Evolutionary conservation across 495 filamentous ascomycete genomes (phyloP).

Genomic region (Penicillium mononematosum): DNA sequence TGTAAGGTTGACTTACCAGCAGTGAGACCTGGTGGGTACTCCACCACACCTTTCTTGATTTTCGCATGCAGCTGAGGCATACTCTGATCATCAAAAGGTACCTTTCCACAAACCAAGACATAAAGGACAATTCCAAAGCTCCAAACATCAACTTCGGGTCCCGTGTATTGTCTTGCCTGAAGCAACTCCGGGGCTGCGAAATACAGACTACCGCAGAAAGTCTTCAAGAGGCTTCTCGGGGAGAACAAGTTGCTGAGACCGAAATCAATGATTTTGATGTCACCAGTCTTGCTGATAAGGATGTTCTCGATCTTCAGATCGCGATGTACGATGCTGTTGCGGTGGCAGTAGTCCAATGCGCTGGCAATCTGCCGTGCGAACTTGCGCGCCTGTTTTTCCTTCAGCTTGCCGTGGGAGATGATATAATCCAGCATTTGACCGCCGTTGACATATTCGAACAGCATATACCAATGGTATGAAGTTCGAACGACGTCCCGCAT

Average conservation of each 20-base stretch:
- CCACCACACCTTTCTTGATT: constrained; percentile 95
- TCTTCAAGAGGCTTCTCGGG: constrained; percentile 83
- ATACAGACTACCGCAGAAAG: constrained; percentile 96
- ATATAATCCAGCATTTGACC: constrained; percentile 99
- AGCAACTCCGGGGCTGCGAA: constrained; percentile 96
- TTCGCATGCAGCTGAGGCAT: constrained; percentile 99
- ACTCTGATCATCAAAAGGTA: constrained; percentile 98
- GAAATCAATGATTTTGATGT: constrained; percentile 99
- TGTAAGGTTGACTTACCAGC: constrained; percentile 58
- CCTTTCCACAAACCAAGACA: constrained; percentile 95
- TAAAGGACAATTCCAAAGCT: constrained; percentile 99
- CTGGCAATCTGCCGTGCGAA: constrained; percentile 97
- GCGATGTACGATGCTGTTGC: constrained; percentile 97
- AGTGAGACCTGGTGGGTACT: constrained; percentile 92
- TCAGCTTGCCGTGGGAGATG: constrained; percentile 94
- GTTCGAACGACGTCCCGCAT: constrained; percentile 95
- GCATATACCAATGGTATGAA: constrained; percentile 99
- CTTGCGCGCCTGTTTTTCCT: constrained; percentile 98
- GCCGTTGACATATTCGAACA: constrained; percentile 99
- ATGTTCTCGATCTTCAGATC: constrained; percentile 99
- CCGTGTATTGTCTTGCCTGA: constrained; percentile 90
- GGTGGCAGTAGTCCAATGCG: constrained; percentile 97
- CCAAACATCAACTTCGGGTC: constrained; percentile 97
- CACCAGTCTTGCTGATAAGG: constrained; percentile 96
- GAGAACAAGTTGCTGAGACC: constrained; percentile 96